These are phyloP conservation scores for Chlorella sorokiniana DNA, from an alignment of 139 green algal species.

Conservation along the genomic window DNA sequence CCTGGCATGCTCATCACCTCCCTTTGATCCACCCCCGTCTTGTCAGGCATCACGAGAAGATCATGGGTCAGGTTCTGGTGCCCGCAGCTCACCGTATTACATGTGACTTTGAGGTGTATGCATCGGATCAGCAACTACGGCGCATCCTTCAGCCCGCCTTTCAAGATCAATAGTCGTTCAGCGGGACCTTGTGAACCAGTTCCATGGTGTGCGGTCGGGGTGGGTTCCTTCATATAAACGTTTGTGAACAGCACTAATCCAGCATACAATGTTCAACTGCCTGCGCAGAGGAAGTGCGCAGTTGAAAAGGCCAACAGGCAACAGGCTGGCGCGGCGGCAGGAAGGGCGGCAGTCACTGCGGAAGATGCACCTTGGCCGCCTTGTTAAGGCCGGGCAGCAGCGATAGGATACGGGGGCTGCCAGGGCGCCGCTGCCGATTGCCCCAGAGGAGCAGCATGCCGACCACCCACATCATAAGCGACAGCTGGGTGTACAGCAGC, in stretches of 20 bases:
- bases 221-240: too few species aligned
- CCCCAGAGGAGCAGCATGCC: not conserved
- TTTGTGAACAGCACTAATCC: too few species aligned
- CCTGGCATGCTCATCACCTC: not conserved
- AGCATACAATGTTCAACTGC: too few species aligned
- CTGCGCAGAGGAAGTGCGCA: too few species aligned
- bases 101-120: slow-evolving; percentile 3
- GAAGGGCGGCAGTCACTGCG: too few species aligned
- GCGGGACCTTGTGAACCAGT: too few species aligned
- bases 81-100: not conserved
- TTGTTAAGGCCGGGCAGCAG: not conserved
- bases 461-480: not conserved
- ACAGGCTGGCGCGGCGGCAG: too few species aligned
- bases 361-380: too few species aligned
- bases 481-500: slow-evolving; percentile 14
- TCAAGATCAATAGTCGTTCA: too few species aligned
- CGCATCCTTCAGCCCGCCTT: not conserved
- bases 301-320: too few species aligned
- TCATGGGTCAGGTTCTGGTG: slow-evolving; percentile 30
- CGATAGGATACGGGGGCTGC: not conserved
- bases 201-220: too few species aligned
- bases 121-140: not conserved
- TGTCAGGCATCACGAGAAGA: slow-evolving; percentile 14
- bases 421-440: not conserved
- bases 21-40: not conserved